Evolutionary conservation across 2,329 filamentous ascomycete genomes (phyloP).

Genomic region (Xylaria sp.): DNA sequence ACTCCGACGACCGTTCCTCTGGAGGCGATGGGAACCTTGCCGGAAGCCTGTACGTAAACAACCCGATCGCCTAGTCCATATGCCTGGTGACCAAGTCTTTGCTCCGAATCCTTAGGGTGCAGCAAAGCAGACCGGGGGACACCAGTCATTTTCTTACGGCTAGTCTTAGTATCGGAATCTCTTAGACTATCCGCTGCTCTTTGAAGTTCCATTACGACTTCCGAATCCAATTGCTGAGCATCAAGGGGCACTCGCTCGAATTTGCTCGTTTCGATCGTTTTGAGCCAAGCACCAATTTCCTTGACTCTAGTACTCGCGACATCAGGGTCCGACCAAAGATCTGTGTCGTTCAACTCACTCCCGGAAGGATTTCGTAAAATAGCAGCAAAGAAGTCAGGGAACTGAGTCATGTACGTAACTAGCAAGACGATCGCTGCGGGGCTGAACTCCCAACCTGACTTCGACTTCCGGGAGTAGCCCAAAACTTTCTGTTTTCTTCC

Average conservation of each 20-base stretch:
- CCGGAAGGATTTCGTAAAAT: conserved; percentile 87
- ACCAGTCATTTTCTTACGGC: conserved; percentile 77
- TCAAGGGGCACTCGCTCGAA: conserved; percentile 97
- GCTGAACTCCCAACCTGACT: conserved; percentile 96
- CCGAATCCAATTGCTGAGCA: conserved; percentile 94
- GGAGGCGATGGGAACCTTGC: conserved; percentile 92
- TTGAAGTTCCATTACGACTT: conserved; percentile 85
- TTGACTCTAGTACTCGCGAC: conserved; percentile 84
- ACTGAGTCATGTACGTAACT: conserved; percentile 88
- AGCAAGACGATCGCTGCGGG: conserved; percentile 83
- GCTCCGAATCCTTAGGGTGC: conserved; percentile 95
- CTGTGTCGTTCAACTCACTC: conserved; percentile 83
- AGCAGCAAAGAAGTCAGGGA: conserved; percentile 93
- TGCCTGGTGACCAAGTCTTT: conserved; percentile 84
- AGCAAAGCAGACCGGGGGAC: conserved; percentile 89
- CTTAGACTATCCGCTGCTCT: conserved; percentile 74
- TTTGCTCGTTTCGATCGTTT: conserved; percentile 87
- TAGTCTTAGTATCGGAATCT: conserved; percentile 62
- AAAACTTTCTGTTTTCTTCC: conserved; percentile 94
- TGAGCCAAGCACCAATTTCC: conserved; percentile 94
- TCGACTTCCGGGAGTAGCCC: conserved; percentile 89
- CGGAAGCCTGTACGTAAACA: conserved; percentile 91
- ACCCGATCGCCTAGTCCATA: conserved; percentile 91
- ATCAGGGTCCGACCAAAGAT: conserved; percentile 81
- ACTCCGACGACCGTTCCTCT: conserved; percentile 95